Base-by-base conservation (phyloP, 2,329 filamentous ascomycete genomes). In the Colletotrichum trifolii region DNA sequence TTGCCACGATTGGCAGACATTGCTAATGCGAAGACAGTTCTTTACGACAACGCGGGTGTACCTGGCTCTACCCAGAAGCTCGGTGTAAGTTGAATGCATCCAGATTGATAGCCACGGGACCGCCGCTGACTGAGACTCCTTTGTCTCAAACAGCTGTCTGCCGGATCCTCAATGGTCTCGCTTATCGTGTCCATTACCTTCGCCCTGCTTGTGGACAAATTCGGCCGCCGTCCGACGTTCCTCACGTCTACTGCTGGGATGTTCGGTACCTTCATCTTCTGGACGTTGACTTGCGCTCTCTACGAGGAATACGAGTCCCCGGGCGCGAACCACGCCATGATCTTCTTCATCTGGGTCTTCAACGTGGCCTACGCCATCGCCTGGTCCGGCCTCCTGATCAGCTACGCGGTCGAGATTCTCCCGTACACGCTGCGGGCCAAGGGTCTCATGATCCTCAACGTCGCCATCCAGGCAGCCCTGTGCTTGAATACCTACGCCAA, bases 371-470 rank as follows among this genome's bases (percentile, higher is more conserved):
- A 88, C 73, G 84, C 85, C 64, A 84, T 88, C 59, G 85, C 82
- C 50, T 88, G 85, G 74, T 86, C 84, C 0, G 84, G 85, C 54
- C 78, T 88, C 45, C 77, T 87, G 10, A 80, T 87, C 39, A 82
- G 83, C 52, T 89, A 89, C 68, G 81, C 84, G 2, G 80, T 87
- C 7, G 86, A 89, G 74, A 78, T 89, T 33, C 78, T 88, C 9
- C 86, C 86, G 0, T 89, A 86, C 75, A 79, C 81, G 54, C 76
- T 87, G 34, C 84, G 87, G 52, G 84, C 83, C 67, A 85, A 85
- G 77, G 84, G 84, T 45, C 83, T 87, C 78, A 86, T 85, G 80
- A 80, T 89, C 69, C 87, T 89, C 83, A 89, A 89, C 73, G 82
- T 89, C 58, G 85, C 83, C 13, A 82, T 90, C 33, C 87, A 89